A percentile compares a stretch with the other conserved stretches of the same genome.
phyloP scores from a whole-genome alignment of 495 filamentous ascomycete species.

The Hypoxylon rickii region DNA sequence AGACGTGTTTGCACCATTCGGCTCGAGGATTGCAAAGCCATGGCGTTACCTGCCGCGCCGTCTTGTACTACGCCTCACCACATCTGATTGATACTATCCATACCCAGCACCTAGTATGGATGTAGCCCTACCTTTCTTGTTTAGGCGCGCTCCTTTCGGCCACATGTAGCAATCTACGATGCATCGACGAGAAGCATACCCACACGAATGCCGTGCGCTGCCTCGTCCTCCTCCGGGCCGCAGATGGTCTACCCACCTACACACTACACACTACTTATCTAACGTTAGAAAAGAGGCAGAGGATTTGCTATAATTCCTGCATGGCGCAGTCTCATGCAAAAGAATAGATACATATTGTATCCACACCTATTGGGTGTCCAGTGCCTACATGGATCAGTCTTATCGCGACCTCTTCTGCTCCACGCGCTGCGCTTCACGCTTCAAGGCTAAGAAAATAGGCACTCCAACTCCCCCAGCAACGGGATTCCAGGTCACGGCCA shows the following conservation, averaged over 20 bases:
- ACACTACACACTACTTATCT: too few relatives aligned
- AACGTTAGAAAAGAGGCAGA: too few relatives aligned
- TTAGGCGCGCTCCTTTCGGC: too few relatives aligned
- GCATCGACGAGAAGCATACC: too few relatives aligned
- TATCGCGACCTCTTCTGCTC: conserved; percentile 12
- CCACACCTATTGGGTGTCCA: too few relatives aligned
- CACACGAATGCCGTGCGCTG: too few relatives aligned
- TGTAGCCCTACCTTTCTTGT: too few relatives aligned
- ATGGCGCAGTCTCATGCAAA: background rate
- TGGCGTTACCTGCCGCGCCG: conserved; percentile 13
- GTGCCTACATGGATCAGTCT: conserved; percentile 1
- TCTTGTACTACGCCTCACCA: conserved; percentile 2
- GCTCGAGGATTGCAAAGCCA: conserved; percentile 20
- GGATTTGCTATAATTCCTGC: background rate
- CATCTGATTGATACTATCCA: conserved; percentile 4
- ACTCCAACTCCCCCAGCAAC: conserved; percentile 17
- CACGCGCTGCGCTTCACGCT: too few relatives aligned
- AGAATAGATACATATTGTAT: background rate
- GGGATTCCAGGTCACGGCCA: conserved; percentile 25
- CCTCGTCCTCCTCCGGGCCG: too few relatives aligned
- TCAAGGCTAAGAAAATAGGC: conserved; percentile 24
- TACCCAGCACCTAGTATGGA: background rate
- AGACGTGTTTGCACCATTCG: conserved; percentile 24
- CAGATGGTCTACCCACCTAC: too few relatives aligned
- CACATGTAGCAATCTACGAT: conserved; percentile 5